Base-by-base conservation (phyloP, 2,329 filamentous ascomycete species). In the Microdochium bolleyi region DNA sequence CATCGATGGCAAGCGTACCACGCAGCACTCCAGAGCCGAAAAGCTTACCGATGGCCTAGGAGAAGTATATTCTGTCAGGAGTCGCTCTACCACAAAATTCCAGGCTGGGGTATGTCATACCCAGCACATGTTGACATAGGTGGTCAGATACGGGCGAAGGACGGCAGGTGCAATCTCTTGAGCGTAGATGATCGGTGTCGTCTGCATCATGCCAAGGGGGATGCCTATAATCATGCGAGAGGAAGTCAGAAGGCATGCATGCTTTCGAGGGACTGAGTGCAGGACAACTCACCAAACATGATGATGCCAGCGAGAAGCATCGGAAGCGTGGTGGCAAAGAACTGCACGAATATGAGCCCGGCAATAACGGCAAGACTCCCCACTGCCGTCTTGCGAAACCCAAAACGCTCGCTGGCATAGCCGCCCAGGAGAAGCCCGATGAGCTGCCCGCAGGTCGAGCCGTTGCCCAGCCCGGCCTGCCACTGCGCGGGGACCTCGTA, bases 51-150 rank as follows among this genome's bases (percentile, higher is more conserved):
- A 38, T 38, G 34, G 34, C 34, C 34, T 38, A 30, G 11, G 27
- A 30, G 34, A 19, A 38, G 5, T 4, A 16, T 38, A 19, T 19
- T 38, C 14, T 34, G 30, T 41, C 16, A 10, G 19, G n/a, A 16
- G 19, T n/a, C 8, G 30, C 14, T 34, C 30, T 34, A 34, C 8
- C 30, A n/a, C 30, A 38, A 8, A 38, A 38, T 38, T 14, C 7
- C 34, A 16, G 34, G 34, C 11, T 4, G 34, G 4, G 34, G 11
- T 9, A 14, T 9, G 11, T 48, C 80, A 74, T 2, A 78, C 75
- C 74, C 77, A 82, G 57, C 77, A 81, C 63, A 81, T 70, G 56
- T 82, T 82, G 60, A 77, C 75, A 51, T 76, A 80, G 0, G 74
- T 77, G 0, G 77, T 80, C 2, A 82, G 67, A 46, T 79, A 79